Base-by-base conservation (phyloP, 352 stramenopile species). In the Globisporangium nunn region DNA sequence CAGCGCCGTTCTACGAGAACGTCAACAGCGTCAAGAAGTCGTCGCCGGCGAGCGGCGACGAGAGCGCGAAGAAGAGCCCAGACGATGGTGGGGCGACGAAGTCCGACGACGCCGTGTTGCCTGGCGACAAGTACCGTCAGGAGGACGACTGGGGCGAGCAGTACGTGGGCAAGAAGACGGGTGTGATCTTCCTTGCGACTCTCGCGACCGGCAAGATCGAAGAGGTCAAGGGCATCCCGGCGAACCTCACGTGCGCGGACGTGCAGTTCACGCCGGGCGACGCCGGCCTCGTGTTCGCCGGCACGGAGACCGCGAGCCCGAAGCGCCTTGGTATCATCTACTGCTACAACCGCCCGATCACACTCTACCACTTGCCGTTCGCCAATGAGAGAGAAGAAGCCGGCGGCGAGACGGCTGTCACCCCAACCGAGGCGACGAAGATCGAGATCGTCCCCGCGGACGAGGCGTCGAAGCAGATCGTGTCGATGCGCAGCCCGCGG, bases 141-240 rank as follows among this genome's bases (percentile, higher is more conserved):
- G 61, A 88, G 39, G 77, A 91, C 23, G 85, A 96, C 59, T 93
- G 82, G 80, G 86, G 86, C 17, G 86, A 96, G 64, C 83, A 88
- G 47, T 93, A 93, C 59, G 79, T 83, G 7, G 85, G 78, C 43
- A 86, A 91, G 58, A 78, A 81, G 61, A 87, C 71, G 1, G 75
- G 74, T 30, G 68, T 63, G 1, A 76, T 94, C 48, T 94, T 90
- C 60, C 43, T 91, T 18, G 72, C 81, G 7, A 78, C 77, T 17
- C 50, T 94, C 33, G 66, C 60, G 11, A 88, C 73, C 8, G 78
- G 74, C 23, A 81, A 83, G 48, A 86, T 87, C 49, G 65, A 85
- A 1, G 69, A 79, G n/a, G 70, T 88, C 17, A 74, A 77, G n/a
- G 75, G 69, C 12, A 60, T 87, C 4, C 74, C 78, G 0, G 53